Conservation (phyloP, 1,139 yeast genomes). For the Lodderomyces jiufengensis region DNA sequence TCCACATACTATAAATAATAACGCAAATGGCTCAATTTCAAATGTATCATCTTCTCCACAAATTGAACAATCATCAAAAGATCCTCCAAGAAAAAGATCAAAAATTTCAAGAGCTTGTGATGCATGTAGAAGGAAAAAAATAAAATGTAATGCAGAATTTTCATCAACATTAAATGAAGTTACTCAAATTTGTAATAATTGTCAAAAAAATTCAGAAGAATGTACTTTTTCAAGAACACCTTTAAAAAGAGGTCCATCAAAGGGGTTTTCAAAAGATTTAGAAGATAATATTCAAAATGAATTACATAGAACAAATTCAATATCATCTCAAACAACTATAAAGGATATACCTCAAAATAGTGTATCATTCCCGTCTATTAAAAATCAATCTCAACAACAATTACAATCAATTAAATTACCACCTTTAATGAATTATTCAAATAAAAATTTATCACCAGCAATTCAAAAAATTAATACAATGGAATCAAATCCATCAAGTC, state of each 20-base stretch:
- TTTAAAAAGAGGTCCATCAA: slow-evolving; percentile 72
- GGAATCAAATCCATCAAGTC: slow-evolving; percentile 21
- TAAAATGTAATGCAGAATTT: slow-evolving; percentile 59
- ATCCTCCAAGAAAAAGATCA: slow-evolving; percentile 50
- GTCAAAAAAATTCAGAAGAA: slow-evolving; percentile 48
- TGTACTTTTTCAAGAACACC: slow-evolving; percentile 70
- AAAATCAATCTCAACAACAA: slow-evolving; percentile 9
- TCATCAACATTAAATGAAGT: slow-evolving; percentile 40
- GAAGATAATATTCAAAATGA: slow-evolving; percentile 26
- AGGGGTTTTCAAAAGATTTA: slow-evolving; percentile 54
- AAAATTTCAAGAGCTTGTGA: slow-evolving; percentile 70
- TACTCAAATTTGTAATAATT: slow-evolving; percentile 52
- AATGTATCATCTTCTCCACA: not conserved
- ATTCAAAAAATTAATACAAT: slow-evolving; percentile 12
- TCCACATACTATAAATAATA: not conserved
- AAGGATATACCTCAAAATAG: slow-evolving; percentile 13
- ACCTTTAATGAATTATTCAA: slow-evolving; percentile 1
- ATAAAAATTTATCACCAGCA: slow-evolving; percentile 8
- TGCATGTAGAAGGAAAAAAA: slow-evolving; percentile 61
- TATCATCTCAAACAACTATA: slow-evolving; percentile 3
- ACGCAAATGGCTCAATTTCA: not conserved
- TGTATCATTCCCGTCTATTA: slow-evolving; percentile 4
- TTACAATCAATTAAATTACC: slow-evolving; percentile 4
- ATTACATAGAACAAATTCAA: slow-evolving; percentile 1
- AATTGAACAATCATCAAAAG: slow-evolving; percentile 1